Percentiles rank a stretch among this genome's conserved stretches.
These are phyloP conservation scores for Sphagnurus paluster DNA, from an alignment of 1,284 basidiomycete species.

Conservation along the genomic window DNA sequence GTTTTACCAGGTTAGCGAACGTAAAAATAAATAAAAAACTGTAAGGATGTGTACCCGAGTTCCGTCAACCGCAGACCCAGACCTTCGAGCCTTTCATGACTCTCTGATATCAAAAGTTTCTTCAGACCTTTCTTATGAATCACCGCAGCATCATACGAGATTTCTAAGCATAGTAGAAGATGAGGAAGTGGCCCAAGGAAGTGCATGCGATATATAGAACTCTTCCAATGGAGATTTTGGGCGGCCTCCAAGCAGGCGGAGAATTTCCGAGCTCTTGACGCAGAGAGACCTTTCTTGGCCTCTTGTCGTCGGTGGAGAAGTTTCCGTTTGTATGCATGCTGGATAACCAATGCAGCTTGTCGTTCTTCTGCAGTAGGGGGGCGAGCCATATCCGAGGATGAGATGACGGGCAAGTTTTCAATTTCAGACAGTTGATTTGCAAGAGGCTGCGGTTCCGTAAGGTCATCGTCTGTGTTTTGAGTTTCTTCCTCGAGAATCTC, in stretches of 20 bases:
- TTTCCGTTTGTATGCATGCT: slow-evolving; percentile 29
- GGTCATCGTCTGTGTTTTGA: slow-evolving; percentile 21
- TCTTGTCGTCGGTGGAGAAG: slow-evolving; percentile 22
- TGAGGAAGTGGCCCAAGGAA: slow-evolving; percentile 53
- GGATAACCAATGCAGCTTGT: slow-evolving; percentile 23
- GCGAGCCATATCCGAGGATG: slow-evolving; percentile 19
- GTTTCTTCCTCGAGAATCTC: too few species aligned
- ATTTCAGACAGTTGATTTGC: background rate
- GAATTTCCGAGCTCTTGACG: slow-evolving; percentile 30
- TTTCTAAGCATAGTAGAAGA: slow-evolving; percentile 45
- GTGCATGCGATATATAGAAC: slow-evolving; percentile 38
- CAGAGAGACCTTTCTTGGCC: slow-evolving; percentile 26
- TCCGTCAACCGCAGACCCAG: slow-evolving; percentile 3
- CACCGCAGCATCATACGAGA: slow-evolving; percentile 27
- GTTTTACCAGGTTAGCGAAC: background rate
- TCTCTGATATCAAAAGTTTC: slow-evolving; percentile 28
- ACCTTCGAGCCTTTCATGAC: slow-evolving; percentile 25
- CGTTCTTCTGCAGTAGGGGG: slow-evolving; percentile 12
- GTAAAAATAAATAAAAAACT: background rate
- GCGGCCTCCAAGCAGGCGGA: slow-evolving; percentile 32
- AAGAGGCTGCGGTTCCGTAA: slow-evolving; percentile 3
- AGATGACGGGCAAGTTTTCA: slow-evolving; percentile 3
- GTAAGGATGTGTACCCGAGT: slow-evolving; percentile 2
- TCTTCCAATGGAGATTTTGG: slow-evolving; percentile 32
- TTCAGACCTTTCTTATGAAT: slow-evolving; percentile 35